These are phyloP conservation scores for Conringia planisiliqua DNA, from an alignment of 345 rosid genomes.

Conservation along the genomic window DNA sequence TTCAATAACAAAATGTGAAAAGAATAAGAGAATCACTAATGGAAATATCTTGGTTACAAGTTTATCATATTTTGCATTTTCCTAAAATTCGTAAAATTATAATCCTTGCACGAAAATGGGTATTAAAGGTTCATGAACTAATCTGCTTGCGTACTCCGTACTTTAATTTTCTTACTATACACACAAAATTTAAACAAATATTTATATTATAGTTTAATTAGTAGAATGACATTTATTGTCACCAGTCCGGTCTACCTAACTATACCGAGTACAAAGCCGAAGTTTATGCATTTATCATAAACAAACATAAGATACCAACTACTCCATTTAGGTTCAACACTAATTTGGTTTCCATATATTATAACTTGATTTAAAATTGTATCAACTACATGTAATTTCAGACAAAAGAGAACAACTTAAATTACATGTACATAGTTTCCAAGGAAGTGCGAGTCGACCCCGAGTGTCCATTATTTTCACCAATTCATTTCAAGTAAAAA, in stretches of 20 bases:
- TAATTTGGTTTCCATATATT: slow-evolving; percentile 4
- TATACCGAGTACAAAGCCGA: background rate
- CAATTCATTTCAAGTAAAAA: background rate
- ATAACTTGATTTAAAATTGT: background rate
- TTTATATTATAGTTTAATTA: background rate
- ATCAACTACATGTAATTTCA: background rate
- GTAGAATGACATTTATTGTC: slow-evolving; percentile 18
- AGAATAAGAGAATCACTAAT: background rate
- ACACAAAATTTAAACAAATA: background rate
- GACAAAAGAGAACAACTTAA: background rate
- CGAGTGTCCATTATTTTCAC: background rate
- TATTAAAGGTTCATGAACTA: background rate
- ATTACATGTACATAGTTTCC: background rate
- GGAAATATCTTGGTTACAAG: background rate
- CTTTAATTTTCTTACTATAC: background rate
- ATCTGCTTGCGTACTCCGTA: slow-evolving; percentile 15
- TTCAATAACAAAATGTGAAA: background rate
- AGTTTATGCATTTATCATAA: slow-evolving; percentile 9
- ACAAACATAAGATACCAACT: slow-evolving; percentile 3
- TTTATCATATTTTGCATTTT: background rate
- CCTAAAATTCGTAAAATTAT: background rate
- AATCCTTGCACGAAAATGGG: background rate
- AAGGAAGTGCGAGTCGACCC: background rate
- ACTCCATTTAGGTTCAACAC: slow-evolving; percentile 1
- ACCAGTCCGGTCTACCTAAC: slow-evolving; percentile 23